Percentiles rank a stretch among this genome's conserved stretches.
These are phyloP conservation scores for Epichloe amarillans DNA, from an alignment of 2,329 filamentous ascomycete species.

Conservation along the genomic window DNA sequence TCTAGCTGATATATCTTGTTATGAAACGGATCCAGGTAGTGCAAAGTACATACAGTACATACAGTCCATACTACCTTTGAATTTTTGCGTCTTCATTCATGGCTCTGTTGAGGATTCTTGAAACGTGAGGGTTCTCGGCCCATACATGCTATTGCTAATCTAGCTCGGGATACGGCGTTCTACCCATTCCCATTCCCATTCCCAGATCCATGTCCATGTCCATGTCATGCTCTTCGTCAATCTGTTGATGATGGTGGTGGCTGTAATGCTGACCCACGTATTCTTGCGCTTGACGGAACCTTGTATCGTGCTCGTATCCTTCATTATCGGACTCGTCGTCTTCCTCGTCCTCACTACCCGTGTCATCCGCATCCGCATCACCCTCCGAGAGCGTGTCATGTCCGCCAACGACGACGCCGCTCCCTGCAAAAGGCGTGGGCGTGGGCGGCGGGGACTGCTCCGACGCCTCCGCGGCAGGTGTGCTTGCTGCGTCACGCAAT, in stretches of 20 bases:
- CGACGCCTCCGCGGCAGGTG: conserved; percentile 6
- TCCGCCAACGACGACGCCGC: conserved; percentile 7
- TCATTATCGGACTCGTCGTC: conserved; percentile 16
- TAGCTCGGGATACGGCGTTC: conserved; percentile 8
- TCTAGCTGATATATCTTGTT: too few species aligned
- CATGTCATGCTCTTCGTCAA: conserved; percentile 5
- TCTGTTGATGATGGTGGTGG: conserved; percentile 5
- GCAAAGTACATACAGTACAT: too few species aligned
- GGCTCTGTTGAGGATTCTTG: too few species aligned
- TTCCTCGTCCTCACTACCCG: conserved; percentile 9
- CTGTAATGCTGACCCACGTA: conserved; percentile 1
- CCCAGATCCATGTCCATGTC: background rate
- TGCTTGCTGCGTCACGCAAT: conserved; percentile 13
- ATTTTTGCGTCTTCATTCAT: too few species aligned
- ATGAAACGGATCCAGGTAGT: too few species aligned
- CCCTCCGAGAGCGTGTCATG: conserved; percentile 4
- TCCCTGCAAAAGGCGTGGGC: conserved; percentile 2
- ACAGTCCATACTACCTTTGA: too few species aligned
- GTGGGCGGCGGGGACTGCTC: conserved; percentile 6
- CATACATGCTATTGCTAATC: conserved; percentile 3
- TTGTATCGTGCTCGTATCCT: conserved; percentile 15
- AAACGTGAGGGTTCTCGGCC: background rate
- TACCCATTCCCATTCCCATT: conserved; percentile 4
- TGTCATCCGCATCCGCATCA: conserved; percentile 14
- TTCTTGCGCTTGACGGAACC: conserved; percentile 1